phyloP scores from a whole-genome alignment of 2,329 filamentous ascomycete genomes.

The Hysterium pulicare region DNA sequence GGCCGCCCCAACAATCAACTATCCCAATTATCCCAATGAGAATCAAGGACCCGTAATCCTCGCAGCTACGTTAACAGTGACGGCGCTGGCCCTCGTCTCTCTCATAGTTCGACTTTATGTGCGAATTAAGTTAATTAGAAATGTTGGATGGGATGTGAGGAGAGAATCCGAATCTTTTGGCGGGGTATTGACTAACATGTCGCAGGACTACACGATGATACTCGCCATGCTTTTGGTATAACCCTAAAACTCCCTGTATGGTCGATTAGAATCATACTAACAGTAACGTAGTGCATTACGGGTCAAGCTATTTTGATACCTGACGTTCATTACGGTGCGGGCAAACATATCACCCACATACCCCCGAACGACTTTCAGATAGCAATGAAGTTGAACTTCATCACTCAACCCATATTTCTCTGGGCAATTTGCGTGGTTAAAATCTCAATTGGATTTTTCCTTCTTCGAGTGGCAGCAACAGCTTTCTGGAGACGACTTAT shows the following conservation, averaged over 20 bases:
- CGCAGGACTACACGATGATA: conserved; percentile 43
- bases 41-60: conserved; percentile 40
- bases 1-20: conserved; percentile 6
- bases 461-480: conserved; percentile 44
- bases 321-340: conserved; percentile 45
- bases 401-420: conserved; percentile 47
- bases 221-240: conserved; percentile 37
- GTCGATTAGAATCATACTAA: conserved; percentile 6
- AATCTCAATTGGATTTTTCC: conserved; percentile 48
- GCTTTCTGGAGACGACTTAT: conserved; percentile 42
- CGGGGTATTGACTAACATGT: neutral
- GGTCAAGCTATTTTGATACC: conserved; percentile 42
- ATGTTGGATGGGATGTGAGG: conserved; percentile 48
- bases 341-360: conserved; percentile 46
- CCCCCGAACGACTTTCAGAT: conserved; percentile 25
- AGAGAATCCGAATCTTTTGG: neutral
- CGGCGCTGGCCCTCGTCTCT: conserved; percentile 39
- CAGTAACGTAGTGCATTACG: conserved; percentile 27
- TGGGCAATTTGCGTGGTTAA: conserved; percentile 47
- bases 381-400: conserved; percentile 48
- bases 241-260: neutral
- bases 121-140: conserved; percentile 47
- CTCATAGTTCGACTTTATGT: conserved; percentile 47
- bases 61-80: conserved; percentile 40
- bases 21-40: conserved; percentile 28